Percentiles rank a stretch among this genome's conserved stretches.
phyloP scores from a whole-genome alignment of 2,329 filamentous ascomycete species.

The Colletotrichum orbiculare region DNA sequence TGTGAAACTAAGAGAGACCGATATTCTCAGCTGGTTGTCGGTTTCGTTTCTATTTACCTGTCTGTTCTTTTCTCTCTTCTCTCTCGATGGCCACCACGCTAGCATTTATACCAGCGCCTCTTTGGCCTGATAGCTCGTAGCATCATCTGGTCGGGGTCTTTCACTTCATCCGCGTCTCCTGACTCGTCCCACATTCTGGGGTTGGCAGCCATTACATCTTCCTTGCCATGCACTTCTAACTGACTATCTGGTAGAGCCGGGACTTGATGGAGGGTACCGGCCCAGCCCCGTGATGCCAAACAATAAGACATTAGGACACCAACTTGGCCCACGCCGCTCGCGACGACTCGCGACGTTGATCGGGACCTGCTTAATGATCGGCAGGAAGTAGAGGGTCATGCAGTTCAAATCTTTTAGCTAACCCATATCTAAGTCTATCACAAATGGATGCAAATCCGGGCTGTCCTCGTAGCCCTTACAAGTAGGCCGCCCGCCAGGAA shows the following conservation, averaged over 20 bases:
- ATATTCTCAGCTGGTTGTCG: too few species aligned
- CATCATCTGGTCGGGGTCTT: constrained; percentile 30
- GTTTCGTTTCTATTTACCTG: constrained; percentile 2
- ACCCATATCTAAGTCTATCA: constrained; percentile 26
- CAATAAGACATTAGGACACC: constrained; percentile 32
- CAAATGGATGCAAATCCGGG: constrained; percentile 8
- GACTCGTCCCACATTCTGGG: constrained; percentile 34
- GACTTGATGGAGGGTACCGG: constrained; percentile 28
- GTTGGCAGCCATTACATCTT: constrained; percentile 14
- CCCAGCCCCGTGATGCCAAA: constrained; percentile 33
- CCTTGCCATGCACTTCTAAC: constrained; percentile 17
- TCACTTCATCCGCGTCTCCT: constrained; percentile 34
- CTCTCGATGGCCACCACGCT: constrained; percentile 24
- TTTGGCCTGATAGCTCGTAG: constrained; percentile 17
- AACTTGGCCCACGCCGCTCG: constrained; percentile 29
- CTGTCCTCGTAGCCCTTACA: too few species aligned
- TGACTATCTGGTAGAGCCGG: constrained; percentile 22
- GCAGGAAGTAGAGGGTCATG: constrained; percentile 29
- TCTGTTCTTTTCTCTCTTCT: constrained; percentile 1
- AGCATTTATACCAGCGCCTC: constrained; percentile 32
- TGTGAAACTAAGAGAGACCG: too few species aligned
- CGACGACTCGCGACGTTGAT: constrained; percentile 31
- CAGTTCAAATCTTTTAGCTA: constrained; percentile 18
- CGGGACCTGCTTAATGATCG: constrained; percentile 37
- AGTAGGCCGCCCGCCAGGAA: constrained; percentile 25